Evolutionary conservation across 768 basidiomycete genomes (phyloP).

Genomic region (Coprinopsis strossmayeri): DNA sequence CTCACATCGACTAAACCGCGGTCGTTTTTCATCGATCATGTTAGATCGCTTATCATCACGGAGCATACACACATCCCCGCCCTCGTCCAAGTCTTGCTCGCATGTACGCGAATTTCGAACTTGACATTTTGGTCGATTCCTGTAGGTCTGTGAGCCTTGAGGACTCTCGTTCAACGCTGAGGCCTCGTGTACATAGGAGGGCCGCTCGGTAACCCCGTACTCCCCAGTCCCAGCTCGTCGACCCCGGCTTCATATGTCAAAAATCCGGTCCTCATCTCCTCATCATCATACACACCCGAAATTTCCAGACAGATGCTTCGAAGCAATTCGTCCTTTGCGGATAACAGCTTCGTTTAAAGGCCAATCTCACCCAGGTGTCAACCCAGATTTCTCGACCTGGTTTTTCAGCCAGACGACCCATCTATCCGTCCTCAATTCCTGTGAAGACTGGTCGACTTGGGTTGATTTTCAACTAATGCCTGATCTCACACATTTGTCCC

Average conservation of each 20-base stretch:
- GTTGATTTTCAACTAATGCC: background rate
- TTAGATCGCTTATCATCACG: conserved; percentile 5
- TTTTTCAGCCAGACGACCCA: conserved; percentile 7
- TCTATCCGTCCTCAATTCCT: conserved; percentile 8
- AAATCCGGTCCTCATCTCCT: background rate
- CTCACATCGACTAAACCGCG: background rate
- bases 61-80: conserved; percentile 5
- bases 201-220: too few species aligned
- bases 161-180: background rate
- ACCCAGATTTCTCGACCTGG: conserved; percentile 3
- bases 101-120: conserved; percentile 1
- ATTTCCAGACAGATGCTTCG: conserved; percentile 11
- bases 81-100: conserved; percentile 5
- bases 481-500: conserved; percentile 4
- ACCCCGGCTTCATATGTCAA: background rate
- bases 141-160: too few species aligned
- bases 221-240: too few species aligned
- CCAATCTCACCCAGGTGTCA: background rate
- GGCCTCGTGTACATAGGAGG: too few species aligned
- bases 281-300: background rate
- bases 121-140: conserved; percentile 8
- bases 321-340: conserved; percentile 6
- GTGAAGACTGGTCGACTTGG: conserved; percentile 9
- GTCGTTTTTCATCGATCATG: conserved; percentile 7
- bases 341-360: conserved; percentile 1